A percentile compares a stretch with the other conserved stretches of the same genome.
phyloP scores from a whole-genome alignment of 2,329 filamentous ascomycete species.

The Trichothecium sympodiale region DNA sequence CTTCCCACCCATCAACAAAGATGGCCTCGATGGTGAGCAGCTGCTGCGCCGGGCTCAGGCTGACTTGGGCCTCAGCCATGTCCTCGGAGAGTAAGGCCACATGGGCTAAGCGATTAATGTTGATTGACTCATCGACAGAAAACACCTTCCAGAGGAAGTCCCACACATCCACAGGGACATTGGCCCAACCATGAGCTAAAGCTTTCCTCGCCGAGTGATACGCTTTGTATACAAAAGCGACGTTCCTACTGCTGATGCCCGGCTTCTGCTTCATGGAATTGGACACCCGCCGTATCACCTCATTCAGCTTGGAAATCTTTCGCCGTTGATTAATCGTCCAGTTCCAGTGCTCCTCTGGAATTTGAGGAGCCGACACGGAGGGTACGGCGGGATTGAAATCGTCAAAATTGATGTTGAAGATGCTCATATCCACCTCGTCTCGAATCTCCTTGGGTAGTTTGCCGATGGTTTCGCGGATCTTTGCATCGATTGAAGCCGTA shows the following conservation, averaged over 20 bases:
- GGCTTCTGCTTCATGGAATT: slow-evolving; percentile 16
- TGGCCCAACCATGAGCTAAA: slow-evolving; percentile 34
- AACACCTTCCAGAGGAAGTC: slow-evolving; percentile 54
- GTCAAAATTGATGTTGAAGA: no score
- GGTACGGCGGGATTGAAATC: no score
- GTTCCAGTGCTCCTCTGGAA: slow-evolving; percentile 23
- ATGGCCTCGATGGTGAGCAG: slow-evolving; percentile 59
- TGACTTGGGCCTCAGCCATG: slow-evolving; percentile 47
- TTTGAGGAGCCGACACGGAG: slow-evolving; percentile 14
- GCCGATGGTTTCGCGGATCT: slow-evolving; percentile 19
- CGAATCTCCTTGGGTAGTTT: slow-evolving; percentile 20
- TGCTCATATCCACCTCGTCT: slow-evolving; percentile 18
- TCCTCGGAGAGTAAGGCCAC: slow-evolving; percentile 53
- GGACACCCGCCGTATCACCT: slow-evolving; percentile 15
- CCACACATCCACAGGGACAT: slow-evolving; percentile 51
- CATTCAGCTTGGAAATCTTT: slow-evolving; percentile 26
- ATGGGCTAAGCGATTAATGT: slow-evolving; percentile 47
- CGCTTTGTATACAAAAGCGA: slow-evolving; percentile 33
- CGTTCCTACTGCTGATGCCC: slow-evolving; percentile 20
- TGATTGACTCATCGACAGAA: slow-evolving; percentile 36
- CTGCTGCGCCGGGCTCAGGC: slow-evolving; percentile 45
- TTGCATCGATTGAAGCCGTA: slow-evolving; percentile 20
- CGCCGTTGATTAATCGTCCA: slow-evolving; percentile 24
- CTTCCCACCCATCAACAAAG: slow-evolving; percentile 49
- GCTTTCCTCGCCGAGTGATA: slow-evolving; percentile 35